Conservation (phyloP, 1,284 basidiomycete species). For the Fomitopsis schrenkii region DNA sequence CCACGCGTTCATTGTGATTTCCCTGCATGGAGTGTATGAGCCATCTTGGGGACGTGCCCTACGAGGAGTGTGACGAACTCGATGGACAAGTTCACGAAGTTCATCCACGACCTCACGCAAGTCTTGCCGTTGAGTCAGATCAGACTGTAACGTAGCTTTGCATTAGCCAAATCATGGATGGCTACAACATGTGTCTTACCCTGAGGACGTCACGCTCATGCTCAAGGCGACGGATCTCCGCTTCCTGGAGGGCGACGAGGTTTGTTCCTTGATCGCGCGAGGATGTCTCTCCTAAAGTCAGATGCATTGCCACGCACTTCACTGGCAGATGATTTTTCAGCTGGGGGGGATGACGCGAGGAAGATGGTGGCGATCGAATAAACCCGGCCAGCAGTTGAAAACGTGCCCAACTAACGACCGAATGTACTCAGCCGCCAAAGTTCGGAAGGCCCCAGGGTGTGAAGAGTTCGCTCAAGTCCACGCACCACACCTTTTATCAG, state of each 20-base stretch:
- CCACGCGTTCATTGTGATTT: neutral
- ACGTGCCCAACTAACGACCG: neutral
- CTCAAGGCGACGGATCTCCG: neutral
- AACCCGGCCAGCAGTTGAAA: neutral
- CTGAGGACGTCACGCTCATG: neutral
- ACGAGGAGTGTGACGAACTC: neutral
- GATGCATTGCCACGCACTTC: neutral
- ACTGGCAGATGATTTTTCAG: neutral
- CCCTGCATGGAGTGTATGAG: neutral
- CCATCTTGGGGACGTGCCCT: neutral
- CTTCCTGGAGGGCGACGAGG: neutral
- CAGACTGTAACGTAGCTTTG: neutral
- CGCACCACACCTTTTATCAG: neutral
- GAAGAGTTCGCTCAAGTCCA: neutral
- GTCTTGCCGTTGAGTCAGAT: neutral
- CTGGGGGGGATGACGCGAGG: neutral
- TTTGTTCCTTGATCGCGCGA: neutral
- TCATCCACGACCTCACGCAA: neutral
- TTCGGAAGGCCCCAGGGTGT: neutral
- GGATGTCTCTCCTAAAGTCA: neutral
- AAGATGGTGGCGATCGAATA: neutral
- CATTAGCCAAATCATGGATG: neutral
- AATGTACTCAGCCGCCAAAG: neutral
- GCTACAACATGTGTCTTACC: neutral
- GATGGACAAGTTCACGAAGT: neutral